phyloP scores from a whole-genome alignment of 331 rosid species.

The Cydonia oblonga region DNA sequence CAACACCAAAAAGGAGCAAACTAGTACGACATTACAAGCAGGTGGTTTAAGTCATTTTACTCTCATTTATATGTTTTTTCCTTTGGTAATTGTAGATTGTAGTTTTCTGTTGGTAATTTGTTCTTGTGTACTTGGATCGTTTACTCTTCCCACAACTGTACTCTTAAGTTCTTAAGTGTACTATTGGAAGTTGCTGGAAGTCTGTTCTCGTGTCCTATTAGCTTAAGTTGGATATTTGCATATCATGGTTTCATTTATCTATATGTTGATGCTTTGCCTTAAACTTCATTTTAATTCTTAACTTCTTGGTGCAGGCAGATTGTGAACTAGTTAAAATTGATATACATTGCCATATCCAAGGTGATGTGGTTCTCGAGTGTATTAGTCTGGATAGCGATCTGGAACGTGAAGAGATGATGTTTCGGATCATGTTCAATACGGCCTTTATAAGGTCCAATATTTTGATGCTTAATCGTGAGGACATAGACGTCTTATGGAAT shows the following conservation, averaged over 20 bases:
- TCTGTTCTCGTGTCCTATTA: background rate
- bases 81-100: background rate
- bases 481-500: slow-evolving; percentile 75
- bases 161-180: background rate
- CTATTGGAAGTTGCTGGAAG: background rate
- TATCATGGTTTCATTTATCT: slow-evolving; percentile 16
- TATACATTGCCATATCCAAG: slow-evolving; percentile 86
- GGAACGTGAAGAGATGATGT: slow-evolving; percentile 84
- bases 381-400: slow-evolving; percentile 69
- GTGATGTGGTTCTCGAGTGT: slow-evolving; percentile 93
- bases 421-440: slow-evolving; percentile 91
- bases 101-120: background rate
- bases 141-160: background rate
- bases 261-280: slow-evolving; percentile 3
- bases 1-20: slow-evolving; percentile 84
- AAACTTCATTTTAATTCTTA: slow-evolving; percentile 1
- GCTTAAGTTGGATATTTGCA: background rate
- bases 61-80: background rate
- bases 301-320: slow-evolving; percentile 53
- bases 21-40: slow-evolving; percentile 68
- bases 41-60: slow-evolving; percentile 35
- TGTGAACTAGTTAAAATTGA: slow-evolving; percentile 85
- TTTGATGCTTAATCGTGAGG: slow-evolving; percentile 89
- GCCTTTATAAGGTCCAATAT: slow-evolving; percentile 92
- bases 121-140: background rate